A percentile compares a stretch with the other conserved stretches of the same genome.
Evolutionary conservation across 2,329 filamentous ascomycete genomes (phyloP).

Genomic region (Penicillium glabrum): DNA sequence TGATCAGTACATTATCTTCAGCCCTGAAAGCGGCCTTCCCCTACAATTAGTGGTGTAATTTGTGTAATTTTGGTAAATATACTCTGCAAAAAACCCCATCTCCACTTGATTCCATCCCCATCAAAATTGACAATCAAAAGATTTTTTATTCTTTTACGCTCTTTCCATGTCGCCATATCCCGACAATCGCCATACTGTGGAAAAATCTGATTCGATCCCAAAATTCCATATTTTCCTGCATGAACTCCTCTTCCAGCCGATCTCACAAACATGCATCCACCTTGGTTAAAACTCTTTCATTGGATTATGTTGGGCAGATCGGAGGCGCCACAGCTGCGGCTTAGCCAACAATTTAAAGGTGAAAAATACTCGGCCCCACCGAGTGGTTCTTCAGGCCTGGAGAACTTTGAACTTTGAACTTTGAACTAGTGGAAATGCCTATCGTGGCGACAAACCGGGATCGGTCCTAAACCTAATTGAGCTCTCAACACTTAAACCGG

Average conservation of each 20-base stretch:
- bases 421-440: neutral
- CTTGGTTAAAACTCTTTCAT: neutral
- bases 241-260: neutral
- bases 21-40: neutral
- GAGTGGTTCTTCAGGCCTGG: slow-evolving; percentile 12
- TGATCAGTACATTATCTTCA: neutral
- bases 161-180: neutral
- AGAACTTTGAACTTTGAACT: neutral
- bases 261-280: neutral
- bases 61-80: neutral
- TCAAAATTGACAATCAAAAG: neutral
- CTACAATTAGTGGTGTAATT: neutral
- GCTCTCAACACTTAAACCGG: slow-evolving; percentile 14
- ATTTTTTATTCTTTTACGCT: neutral
- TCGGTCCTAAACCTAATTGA: slow-evolving; percentile 10
- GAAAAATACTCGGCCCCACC: slow-evolving; percentile 13
- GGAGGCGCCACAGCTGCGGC: neutral
- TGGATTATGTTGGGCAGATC: neutral
- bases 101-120: neutral
- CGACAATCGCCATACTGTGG: neutral
- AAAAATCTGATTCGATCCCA: neutral
- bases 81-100: neutral
- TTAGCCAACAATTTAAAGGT: slow-evolving; percentile 2
- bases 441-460: neutral
- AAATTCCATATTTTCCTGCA: neutral